These are phyloP conservation scores for Mycena crocata DNA, from an alignment of 768 basidiomycete genomes.

Conservation along the genomic window DNA sequence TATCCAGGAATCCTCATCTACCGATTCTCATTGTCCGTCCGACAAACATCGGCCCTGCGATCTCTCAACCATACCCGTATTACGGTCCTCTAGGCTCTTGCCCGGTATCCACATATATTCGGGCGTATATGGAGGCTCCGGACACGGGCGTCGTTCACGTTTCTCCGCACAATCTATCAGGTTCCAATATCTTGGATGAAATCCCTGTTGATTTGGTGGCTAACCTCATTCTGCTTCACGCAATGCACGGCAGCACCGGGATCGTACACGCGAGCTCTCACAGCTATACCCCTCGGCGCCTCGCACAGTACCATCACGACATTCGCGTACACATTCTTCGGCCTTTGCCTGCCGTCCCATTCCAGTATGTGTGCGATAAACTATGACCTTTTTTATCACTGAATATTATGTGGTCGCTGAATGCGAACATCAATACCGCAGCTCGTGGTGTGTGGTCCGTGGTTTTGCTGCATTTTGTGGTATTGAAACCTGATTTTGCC, in stretches of 20 bases:
- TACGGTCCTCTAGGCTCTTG: not conserved
- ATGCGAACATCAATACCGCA: no score
- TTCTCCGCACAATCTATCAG: not conserved
- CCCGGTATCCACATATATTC: constrained; percentile 8
- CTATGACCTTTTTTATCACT: no score
- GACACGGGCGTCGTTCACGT: constrained; percentile 9
- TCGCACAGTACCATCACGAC: not conserved
- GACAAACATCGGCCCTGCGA: constrained; percentile 2
- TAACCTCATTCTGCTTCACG: constrained; percentile 14
- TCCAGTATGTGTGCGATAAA: constrained; percentile 1
- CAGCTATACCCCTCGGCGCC: not conserved
- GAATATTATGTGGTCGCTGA: no score
- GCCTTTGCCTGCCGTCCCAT: not conserved
- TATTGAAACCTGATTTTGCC: no score
- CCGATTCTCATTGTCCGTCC: constrained; percentile 13
- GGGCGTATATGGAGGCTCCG: not conserved
- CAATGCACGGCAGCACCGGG: not conserved
- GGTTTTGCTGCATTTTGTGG: no score
- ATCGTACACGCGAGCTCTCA: constrained; percentile 12
- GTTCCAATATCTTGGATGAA: constrained; percentile 19
- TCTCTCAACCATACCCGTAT: constrained; percentile 13
- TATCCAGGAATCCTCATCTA: not conserved
- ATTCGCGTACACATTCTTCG: not conserved
- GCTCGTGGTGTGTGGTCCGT: no score
- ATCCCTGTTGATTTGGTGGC: constrained; percentile 22